A percentile compares a stretch with the other conserved stretches of the same genome.
Conservation (phyloP, 768 basidiomycete species). For the Xerocomellus chrysenteron region DNA sequence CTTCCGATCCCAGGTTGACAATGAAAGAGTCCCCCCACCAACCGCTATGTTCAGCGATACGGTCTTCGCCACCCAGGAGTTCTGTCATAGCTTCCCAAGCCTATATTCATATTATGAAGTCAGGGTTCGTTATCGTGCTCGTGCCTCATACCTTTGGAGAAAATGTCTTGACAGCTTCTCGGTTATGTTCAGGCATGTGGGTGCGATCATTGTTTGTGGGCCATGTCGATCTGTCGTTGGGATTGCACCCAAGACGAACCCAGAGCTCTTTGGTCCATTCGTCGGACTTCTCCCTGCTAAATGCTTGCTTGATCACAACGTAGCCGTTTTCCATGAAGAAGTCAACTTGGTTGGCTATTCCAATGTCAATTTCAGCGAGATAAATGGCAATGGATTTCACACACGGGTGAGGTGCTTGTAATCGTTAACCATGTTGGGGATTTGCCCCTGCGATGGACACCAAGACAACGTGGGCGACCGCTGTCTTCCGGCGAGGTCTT, state of each 20-base stretch:
- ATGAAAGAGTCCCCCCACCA: conserved; percentile 7
- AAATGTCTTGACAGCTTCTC: conserved; percentile 43
- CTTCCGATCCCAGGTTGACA: conserved; percentile 11
- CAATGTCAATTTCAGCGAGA: background rate
- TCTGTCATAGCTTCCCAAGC: conserved; percentile 4
- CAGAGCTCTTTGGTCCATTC: conserved; percentile 56
- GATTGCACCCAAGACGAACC: conserved; percentile 51
- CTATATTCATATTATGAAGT: background rate
- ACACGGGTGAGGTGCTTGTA: background rate
- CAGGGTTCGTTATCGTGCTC: background rate
- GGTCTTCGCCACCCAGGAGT: conserved; percentile 5
- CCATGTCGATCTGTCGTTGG: conserved; percentile 58
- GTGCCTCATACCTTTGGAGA: conserved; percentile 45
- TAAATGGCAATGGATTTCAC: background rate
- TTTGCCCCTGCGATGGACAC: background rate
- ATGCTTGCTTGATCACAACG: conserved; percentile 52
- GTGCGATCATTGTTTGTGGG: conserved; percentile 40
- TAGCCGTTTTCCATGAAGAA: conserved; percentile 60
- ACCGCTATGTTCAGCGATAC: background rate
- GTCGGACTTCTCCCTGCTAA: conserved; percentile 45
- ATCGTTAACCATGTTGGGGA: background rate
- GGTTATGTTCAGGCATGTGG: conserved; percentile 55
- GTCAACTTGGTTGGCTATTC: conserved; percentile 39
- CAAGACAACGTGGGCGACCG: background rate
- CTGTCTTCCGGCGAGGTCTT: background rate